These are phyloP conservation scores for Ophiostoma perfectum DNA, from an alignment of 2,329 filamentous ascomycete species.

Conservation along the genomic window DNA sequence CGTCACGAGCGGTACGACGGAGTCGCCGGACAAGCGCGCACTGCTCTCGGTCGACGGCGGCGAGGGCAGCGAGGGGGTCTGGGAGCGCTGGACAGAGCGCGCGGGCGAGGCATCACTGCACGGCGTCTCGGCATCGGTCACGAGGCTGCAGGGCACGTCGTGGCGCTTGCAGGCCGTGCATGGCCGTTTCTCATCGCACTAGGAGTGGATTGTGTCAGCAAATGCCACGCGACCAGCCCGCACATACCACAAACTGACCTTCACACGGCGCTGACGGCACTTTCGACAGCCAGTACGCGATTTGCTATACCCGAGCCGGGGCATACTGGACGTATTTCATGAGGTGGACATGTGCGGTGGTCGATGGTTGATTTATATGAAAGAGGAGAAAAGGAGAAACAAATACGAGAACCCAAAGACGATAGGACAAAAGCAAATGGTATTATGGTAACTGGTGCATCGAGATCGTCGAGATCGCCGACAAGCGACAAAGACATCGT, in stretches of 20 bases:
- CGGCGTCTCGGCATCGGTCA: slow-evolving; percentile 4
- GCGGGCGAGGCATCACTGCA: neutral
- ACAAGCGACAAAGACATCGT: neutral
- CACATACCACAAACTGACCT: slow-evolving; percentile 20
- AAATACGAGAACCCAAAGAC: neutral
- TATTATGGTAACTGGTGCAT: neutral
- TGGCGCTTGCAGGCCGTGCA: slow-evolving; percentile 28
- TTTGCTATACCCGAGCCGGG: slow-evolving; percentile 28
- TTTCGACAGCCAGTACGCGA: slow-evolving; percentile 27
- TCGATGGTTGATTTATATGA: neutral
- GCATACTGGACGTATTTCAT: slow-evolving; percentile 22
- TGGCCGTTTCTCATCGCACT: slow-evolving; percentile 28
- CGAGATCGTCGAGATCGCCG: slow-evolving; percentile 3
- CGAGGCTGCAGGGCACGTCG: slow-evolving; percentile 26
- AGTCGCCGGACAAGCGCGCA: neutral
- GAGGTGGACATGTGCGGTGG: neutral
- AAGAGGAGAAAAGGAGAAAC: neutral
- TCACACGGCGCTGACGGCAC: slow-evolving; percentile 27
- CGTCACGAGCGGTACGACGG: neutral
- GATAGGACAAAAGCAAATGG: neutral
- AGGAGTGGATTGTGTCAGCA: neutral
- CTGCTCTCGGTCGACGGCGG: neutral
- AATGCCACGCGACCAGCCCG: neutral
- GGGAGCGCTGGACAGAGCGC: neutral
- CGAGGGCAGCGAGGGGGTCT: neutral